Evolutionary conservation across 148 eudicot genomes (phyloP).

Genomic region (Camellia sinensis): DNA sequence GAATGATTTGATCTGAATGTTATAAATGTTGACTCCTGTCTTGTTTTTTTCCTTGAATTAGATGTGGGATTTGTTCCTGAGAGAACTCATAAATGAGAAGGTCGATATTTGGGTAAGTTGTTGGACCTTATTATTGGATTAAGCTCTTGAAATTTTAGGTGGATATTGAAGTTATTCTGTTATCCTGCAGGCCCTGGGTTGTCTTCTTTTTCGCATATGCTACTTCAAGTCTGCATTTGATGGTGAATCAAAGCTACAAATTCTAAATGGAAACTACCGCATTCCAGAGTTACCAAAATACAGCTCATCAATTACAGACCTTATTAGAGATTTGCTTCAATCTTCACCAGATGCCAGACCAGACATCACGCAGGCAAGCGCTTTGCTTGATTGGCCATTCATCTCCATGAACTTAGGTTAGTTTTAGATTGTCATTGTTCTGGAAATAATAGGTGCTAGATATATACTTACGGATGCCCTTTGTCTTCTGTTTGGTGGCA

Average conservation of each 20-base stretch:
- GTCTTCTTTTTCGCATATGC: slow-evolving; percentile 89
- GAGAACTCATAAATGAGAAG: slow-evolving; percentile 89
- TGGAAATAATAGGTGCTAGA: slow-evolving; percentile 37
- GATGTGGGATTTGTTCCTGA: slow-evolving; percentile 97
- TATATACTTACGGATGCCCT: slow-evolving; percentile 15
- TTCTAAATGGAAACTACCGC: slow-evolving; percentile 92
- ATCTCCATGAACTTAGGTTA: slow-evolving; percentile 78
- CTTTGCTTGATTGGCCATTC: slow-evolving; percentile 83
- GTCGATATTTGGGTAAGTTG: slow-evolving; percentile 98
- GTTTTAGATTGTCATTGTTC: slow-evolving; percentile 46
- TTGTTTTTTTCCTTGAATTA: slow-evolving; percentile 44
- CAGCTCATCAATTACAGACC: slow-evolving; percentile 62
- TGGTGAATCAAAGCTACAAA: slow-evolving; percentile 97
- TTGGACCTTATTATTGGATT: background rate
- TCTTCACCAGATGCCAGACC: slow-evolving; percentile 93
- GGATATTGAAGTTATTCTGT: background rate
- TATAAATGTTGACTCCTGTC: slow-evolving; percentile 29
- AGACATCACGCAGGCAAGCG: slow-evolving; percentile 99
- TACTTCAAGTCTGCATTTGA: slow-evolving; percentile 97
- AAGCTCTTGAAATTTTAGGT: background rate
- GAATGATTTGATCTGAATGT: slow-evolving; percentile 3
- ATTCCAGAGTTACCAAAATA: slow-evolving; percentile 92
- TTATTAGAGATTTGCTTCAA: slow-evolving; percentile 85
- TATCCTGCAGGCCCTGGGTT: slow-evolving; percentile 80
- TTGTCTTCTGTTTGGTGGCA: slow-evolving; percentile 32